Base-by-base conservation (phyloP, 139 green algal genomes). In the Eudorina sp. region DNA sequence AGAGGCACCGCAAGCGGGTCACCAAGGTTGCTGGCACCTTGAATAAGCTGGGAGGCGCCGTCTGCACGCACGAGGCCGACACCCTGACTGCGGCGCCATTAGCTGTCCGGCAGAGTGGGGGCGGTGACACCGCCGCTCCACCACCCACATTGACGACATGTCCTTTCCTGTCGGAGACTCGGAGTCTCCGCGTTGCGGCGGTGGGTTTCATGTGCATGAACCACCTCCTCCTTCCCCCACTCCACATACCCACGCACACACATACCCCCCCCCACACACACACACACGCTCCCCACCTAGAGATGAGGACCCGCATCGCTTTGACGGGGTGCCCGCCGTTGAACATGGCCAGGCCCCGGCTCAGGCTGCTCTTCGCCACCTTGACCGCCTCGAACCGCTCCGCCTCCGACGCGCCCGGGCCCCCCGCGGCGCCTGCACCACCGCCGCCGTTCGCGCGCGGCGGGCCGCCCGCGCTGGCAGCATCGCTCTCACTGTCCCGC, bases 291-390 rank as follows among this genome's bases (percentile, higher is more conserved):
- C 46, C 77, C 23, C 66, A 88, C 82, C 82, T 88, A 36, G 34
- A 53, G 27, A 92, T 83, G 1, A 92, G 89, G 23, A 85, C 77
- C 4, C 88, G 85, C 66, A 93, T 58, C 19, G 83, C 92, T 85
- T 95, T 95, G 43, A 95, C 68, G 4, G 92, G 84, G 11, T 62
- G 86, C 41, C 68, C 85, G 25, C 62, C 83, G 88, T 98, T 98
- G 96, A 99, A 99, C 34, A 95, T 51, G 23, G 83, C 88, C 21
- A 99, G 84, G 21, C 95, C 96, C 2, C 78, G 82, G 43, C 87
- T 81, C 38, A 98, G 89, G 45, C 84, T 79, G 18, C 92, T 89
- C 93, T 99, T 99, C 21, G 89, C 85, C 55, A 91, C 92, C 92
- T 98, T 98, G 38, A 90, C 92, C 0, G 91, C 92, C 40, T 93